A percentile compares a stretch with the other conserved stretches of the same genome.
These are phyloP conservation scores for Plasmodium vivax DNA, from an alignment of 169 alveolate species.

Conservation along the genomic window DNA sequence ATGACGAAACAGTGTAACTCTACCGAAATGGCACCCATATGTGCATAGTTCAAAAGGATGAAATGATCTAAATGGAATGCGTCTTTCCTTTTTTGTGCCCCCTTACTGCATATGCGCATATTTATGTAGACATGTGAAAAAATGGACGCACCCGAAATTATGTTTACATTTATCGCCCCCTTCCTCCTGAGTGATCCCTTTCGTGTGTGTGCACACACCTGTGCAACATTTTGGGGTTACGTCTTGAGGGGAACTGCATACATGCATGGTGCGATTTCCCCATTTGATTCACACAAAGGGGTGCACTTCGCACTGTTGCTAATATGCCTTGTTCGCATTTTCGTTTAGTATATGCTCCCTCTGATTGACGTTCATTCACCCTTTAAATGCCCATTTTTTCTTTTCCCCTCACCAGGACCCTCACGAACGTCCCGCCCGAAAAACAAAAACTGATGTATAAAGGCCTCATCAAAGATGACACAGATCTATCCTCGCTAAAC, in stretches of 20 bases:
- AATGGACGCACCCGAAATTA: neutral
- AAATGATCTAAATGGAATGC: neutral
- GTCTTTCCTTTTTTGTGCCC: neutral
- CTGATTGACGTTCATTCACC: neutral
- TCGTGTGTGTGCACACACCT: neutral
- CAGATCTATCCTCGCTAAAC: slow-evolving; percentile 84
- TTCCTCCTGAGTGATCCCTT: neutral
- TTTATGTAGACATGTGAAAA: neutral
- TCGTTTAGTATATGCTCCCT: neutral
- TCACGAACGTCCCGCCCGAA: slow-evolving; percentile 94
- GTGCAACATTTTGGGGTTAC: neutral
- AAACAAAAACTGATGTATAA: slow-evolving; percentile 92
- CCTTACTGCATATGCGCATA: neutral
- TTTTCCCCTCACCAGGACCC: slow-evolving; percentile 68
- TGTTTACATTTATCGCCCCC: neutral
- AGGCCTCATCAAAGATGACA: slow-evolving; percentile 87
- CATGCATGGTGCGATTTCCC: neutral
- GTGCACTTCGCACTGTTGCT: neutral
- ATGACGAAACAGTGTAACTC: neutral
- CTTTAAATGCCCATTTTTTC: neutral
- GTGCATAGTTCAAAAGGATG: neutral
- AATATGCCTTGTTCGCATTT: neutral
- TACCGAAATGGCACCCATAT: neutral
- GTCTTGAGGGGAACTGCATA: neutral
- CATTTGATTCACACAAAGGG: neutral